Base-by-base conservation (phyloP, 768 basidiomycete species). In the Leucocoprinus leucothites region DNA sequence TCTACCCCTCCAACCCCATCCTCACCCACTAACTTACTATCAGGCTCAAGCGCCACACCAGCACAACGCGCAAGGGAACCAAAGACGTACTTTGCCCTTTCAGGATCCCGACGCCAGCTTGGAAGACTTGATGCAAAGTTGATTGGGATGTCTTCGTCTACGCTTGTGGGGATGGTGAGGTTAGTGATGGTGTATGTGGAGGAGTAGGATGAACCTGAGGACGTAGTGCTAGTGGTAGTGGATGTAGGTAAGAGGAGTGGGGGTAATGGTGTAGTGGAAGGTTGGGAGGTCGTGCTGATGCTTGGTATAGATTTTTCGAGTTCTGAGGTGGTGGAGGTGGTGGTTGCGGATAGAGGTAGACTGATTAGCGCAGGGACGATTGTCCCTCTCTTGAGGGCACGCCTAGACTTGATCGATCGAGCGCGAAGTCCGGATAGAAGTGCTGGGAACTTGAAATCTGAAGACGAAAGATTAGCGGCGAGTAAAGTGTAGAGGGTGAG, bases 61-160 rank as follows among this genome's bases (percentile, higher is more conserved):
- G 31, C 5, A 31, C 31, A 31, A 31, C 44, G 43, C 0, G 47
- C 40, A 18, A 56, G 54, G 2, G 54, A 49, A 18, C 47, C 54
- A 22, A 56, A 56, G 2, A 42, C 40, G 9, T 13, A 43, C 28
- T 56, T 49, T 1, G 54, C 40, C 16, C 54, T 44, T 3, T 34
- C 19, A 3, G 54, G 54, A 24, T 56, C 54, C 8, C 40, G 16
- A 14, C 48, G 38, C 54, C 54, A 49, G 21, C 28, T 56, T 2
- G 54, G 54, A 8, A 55, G 9, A 21, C 41, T 49, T 14, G 3
- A 3, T 13, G 16, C 21, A 18, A 43, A 18, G 25, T 49, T 25
- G 13, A 56, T 34, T 1, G 52, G 44, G 6, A 28, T 36, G n/a
- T 53, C 44, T 43, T 56, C 54, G 19, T 40, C 18, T 26, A 16